Base-by-base conservation (phyloP, 106 monocot species). In the Platanthera zijinensis region DNA sequence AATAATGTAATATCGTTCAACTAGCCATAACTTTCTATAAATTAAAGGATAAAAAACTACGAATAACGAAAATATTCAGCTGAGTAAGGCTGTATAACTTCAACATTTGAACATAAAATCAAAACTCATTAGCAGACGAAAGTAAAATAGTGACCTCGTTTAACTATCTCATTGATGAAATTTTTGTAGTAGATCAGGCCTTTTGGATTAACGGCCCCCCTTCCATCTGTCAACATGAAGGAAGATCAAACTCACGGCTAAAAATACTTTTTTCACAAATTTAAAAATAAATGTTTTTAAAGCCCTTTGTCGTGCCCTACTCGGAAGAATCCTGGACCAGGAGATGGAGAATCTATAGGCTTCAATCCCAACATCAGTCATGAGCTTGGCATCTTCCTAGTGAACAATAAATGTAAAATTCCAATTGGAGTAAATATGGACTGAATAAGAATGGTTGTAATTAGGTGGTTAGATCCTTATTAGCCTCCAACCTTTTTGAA, bases 261-360 rank as follows among this genome's bases (percentile, higher is more conserved):
- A 75, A 75, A 7, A 14, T 67, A 61, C 1, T 22, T 11, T 25
- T 21, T 9, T 3, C 5, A 57, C 2, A 59, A n/a, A 53, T 22
- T 18, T 63, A 12, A 32, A 66, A 64, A 22, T 28, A 4, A 9
- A 66, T 5, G 25, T 25, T 28, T 66, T 70, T 48, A 15, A 70
- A 48, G 39, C 69, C 25, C 47, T 19, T 5, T 50, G 10, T 10
- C 51, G 9, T 50, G 50, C 19, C 61, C 14, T 81, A 87, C 87
- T 52, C 69, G 87, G 87, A 13, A 87, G 66, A 73, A 87, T 76
- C 47, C 87, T 81, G 18, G 87, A 87, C 87, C 87, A 87, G 17
- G 84, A 87, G 72, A 87, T 83, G 48, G 87, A 87, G 51, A 87
- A 84, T 50, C 78, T 83, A 81, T 87, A 87, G 48, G 83, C 83